Evolutionary conservation across 257 asterid species (phyloP), one percentile per base, ranked within the genome.

Genomic region (Salvia miltiorrhiza): DNA sequence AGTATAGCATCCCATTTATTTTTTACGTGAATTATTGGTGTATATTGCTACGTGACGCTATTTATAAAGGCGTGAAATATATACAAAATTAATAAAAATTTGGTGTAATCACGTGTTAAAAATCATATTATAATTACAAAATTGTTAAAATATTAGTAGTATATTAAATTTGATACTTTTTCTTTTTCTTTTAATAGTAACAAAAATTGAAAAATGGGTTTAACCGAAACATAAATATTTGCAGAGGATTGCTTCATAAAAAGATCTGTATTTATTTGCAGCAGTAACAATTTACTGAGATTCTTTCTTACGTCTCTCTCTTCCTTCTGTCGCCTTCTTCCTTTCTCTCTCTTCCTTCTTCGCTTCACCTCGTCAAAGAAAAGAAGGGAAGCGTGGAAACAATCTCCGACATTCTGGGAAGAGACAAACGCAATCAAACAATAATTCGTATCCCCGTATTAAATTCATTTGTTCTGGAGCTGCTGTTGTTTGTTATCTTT

Each of bases 311-410:
- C 86, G 77, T 73, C 80, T 80, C 83, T 73, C 60, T 75, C 73
- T 74, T 55, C 73, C 67, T 69, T 54, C 64, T 67, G 44, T 68
- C 33, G 20, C 59, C 57, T 64, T 28, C 76, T 78, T 47, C 70
- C 78, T 60, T 65, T 59, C 72, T 72, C 86, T 75, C 76, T 73
- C 86, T 83, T 79, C 79, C 80, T 83, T 78, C 86, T 78, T 86
- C 80, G 79, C 86, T 71, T 81, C 58, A 62, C 56, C 68, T 40
- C 28, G 1, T 4, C 35, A 30, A 30, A 69, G 84, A 83, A 74
- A 76, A 83, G 82, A 77, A 84, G 85, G 61, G 86, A 76, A 80
- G 82, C 70, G 75, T 58, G n/a, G 64, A 43, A 14, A 28, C 58
- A 33, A 70, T 66, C 71, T 65, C 78, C n/a, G 56, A 41, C 67